Conservation (phyloP, 257 asterid genomes). For the Lithospermum erythrorhizon region DNA sequence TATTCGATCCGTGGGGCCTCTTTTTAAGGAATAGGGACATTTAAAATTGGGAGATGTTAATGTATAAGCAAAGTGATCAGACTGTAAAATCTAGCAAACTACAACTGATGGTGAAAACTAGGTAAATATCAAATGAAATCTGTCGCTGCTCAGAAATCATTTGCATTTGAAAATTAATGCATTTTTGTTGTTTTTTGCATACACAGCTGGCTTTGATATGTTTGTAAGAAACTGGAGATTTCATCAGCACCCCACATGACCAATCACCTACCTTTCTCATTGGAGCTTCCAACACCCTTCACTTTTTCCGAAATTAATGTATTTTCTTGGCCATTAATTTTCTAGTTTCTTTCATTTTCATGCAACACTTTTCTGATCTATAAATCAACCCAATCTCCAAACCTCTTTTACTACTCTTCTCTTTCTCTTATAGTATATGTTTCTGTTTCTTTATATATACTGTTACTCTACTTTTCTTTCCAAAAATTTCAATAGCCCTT, state of each 20-base stretch:
- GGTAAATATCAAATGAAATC: not conserved
- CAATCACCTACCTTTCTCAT: not conserved
- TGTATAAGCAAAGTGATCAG: no score
- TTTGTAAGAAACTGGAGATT: not conserved
- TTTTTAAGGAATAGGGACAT: no score
- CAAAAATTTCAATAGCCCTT: slow-evolving; percentile 3
- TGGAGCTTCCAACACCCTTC: not conserved
- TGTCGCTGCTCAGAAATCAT: not conserved
- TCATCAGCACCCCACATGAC: not conserved
- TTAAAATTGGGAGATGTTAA: no score
- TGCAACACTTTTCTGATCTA: not conserved
- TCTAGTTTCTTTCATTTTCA: not conserved
- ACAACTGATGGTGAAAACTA: not conserved
- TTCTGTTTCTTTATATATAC: not conserved
- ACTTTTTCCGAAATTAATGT: not conserved
- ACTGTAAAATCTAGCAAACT: not conserved
- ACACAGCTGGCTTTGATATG: not conserved
- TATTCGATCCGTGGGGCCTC: no score
- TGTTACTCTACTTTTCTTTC: slow-evolving; percentile 14
- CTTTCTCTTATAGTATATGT: no score
- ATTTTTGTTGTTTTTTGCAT: not conserved
- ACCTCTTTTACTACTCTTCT: not conserved
- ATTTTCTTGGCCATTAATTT: not conserved
- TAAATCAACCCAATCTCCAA: not conserved
- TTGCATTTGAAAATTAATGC: not conserved